phyloP scores from a whole-genome alignment of 139 green algal genomes.

The Mesotaenium endlicherianum region DNA sequence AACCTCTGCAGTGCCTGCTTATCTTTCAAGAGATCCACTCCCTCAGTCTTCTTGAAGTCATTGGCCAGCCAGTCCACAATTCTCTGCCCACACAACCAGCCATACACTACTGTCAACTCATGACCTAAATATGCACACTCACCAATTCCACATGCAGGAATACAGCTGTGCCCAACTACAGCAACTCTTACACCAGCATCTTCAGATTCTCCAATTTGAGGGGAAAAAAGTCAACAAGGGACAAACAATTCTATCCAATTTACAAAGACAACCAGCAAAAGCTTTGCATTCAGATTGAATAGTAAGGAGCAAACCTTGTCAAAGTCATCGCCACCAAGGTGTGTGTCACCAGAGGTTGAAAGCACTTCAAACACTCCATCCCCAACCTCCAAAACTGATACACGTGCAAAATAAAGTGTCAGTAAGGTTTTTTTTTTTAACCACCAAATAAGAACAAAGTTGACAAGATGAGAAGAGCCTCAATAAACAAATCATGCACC shows the following conservation, averaged over 20 bases:
- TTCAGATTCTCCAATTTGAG: too few species aligned
- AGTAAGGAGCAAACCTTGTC: conserved; percentile 71
- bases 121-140: too few species aligned
- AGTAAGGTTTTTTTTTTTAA: not conserved
- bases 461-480: not conserved
- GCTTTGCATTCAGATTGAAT: not conserved
- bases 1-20: conserved; percentile 77
- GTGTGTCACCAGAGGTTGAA: conserved; percentile 94
- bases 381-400: conserved; percentile 75
- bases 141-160: too few species aligned
- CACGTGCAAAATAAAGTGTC: not conserved
- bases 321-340: conserved; percentile 99
- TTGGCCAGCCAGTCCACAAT: conserved; percentile 95
- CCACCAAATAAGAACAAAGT: not conserved
- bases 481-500: not conserved
- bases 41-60: conserved; percentile 89
- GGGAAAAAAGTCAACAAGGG: not conserved
- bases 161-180: too few species aligned
- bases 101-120: too few species aligned
- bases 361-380: conserved; percentile 99
- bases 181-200: too few species aligned
- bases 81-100: conserved; percentile 65
- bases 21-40: conserved; percentile 95
- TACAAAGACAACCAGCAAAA: not conserved
- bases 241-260: not conserved